A percentile compares a stretch with the other conserved stretches of the same genome.
Conservation (phyloP, 1,139 yeast genomes). For the Yamadazyma oceani region DNA sequence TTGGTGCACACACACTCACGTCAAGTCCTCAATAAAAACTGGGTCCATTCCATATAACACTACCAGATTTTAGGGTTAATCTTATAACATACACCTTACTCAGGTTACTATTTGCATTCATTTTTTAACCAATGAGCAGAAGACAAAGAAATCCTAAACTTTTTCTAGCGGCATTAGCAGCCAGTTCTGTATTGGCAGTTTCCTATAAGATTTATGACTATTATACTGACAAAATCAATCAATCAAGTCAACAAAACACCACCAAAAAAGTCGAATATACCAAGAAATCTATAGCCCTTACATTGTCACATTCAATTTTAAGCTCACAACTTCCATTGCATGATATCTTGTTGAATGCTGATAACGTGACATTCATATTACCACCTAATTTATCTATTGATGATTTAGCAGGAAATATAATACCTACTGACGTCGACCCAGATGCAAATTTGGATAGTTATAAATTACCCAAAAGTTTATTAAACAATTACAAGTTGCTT, state of each 20-base stretch:
- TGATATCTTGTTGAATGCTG: constrained; percentile 38
- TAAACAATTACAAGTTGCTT: constrained; percentile 40
- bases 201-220: constrained; percentile 35
- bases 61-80: too few relatives aligned
- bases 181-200: constrained; percentile 37
- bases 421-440: constrained; percentile 8
- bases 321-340: constrained; percentile 40
- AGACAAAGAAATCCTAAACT: constrained; percentile 29
- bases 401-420: constrained; percentile 28
- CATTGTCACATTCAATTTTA: constrained; percentile 44
- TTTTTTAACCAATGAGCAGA: too few relatives aligned
- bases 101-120: too few relatives aligned
- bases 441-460: too few relatives aligned
- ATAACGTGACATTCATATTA: constrained; percentile 46
- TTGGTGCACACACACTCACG: too few relatives aligned
- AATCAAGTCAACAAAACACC: constrained; percentile 3
- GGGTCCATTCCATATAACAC: too few relatives aligned
- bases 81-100: too few relatives aligned
- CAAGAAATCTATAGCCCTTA: constrained; percentile 41
- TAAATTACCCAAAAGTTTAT: constrained; percentile 18
- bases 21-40: too few relatives aligned
- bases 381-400: constrained; percentile 48
- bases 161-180: constrained; percentile 38
- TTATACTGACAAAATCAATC: constrained; percentile 8
- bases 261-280: constrained; percentile 22